phyloP scores from a whole-genome alignment of 768 basidiomycete species.

The Collybia sordida region DNA sequence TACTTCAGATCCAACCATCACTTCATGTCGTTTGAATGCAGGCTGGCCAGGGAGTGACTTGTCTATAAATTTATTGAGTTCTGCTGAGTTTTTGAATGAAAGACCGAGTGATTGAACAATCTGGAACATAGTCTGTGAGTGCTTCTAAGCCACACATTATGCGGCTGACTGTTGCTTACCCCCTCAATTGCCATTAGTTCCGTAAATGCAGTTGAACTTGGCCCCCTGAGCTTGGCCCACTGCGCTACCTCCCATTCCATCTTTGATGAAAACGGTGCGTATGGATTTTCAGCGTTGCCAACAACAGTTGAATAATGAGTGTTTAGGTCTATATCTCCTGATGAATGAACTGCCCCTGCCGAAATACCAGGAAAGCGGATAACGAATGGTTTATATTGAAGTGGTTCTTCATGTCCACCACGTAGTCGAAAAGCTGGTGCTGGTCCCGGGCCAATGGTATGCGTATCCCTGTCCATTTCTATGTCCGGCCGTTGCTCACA shows the following conservation, averaged over 20 bases:
- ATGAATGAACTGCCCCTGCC: too few relatives aligned
- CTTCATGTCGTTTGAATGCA: constrained; percentile 22
- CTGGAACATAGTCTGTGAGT: constrained; percentile 13
- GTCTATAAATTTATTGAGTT: constrained; percentile 29
- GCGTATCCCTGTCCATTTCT: too few relatives aligned
- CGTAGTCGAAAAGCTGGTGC: too few relatives aligned
- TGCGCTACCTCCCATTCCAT: constrained; percentile 38
- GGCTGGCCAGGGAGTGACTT: constrained; percentile 15
- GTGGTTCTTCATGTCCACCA: too few relatives aligned
- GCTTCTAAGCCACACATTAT: neutral
- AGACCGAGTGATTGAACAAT: constrained; percentile 22
- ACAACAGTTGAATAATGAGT: too few relatives aligned
- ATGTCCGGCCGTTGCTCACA: too few relatives aligned
- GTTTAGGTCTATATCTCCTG: too few relatives aligned
- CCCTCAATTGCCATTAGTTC: constrained; percentile 38
- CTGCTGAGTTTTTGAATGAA: constrained; percentile 20
- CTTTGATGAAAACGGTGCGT: constrained; percentile 31
- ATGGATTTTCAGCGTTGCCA: constrained; percentile 9
- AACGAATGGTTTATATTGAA: too few relatives aligned
- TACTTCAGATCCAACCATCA: constrained; percentile 25
- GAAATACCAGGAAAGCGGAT: too few relatives aligned
- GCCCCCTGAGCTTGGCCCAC: constrained; percentile 37
- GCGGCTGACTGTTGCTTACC: constrained; percentile 28
- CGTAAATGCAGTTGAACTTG: constrained; percentile 33
- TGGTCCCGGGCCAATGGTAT: too few relatives aligned